Evolutionary conservation across 1,284 basidiomycete species (phyloP), one percentile per base, ranked within the genome.

Genomic region (Melampsora larici-populina): DNA sequence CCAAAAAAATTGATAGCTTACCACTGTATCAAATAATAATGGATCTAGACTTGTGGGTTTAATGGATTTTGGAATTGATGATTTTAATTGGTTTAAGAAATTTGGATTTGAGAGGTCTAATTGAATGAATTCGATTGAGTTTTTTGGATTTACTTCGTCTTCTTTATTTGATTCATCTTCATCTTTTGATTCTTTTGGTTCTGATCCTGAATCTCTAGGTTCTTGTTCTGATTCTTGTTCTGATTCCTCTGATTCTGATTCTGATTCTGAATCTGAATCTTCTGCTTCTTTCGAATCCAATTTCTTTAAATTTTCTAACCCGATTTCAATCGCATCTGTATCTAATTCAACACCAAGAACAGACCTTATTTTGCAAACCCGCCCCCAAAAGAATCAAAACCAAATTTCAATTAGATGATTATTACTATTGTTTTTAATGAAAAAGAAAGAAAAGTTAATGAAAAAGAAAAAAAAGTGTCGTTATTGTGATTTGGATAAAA

Each of bases 21-120:
- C 74, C 2, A 76, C 74, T 15, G 74, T 76, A 26, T 76, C 74
- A 43, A 76, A 68, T 21, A 48, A 60, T 8, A 49, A 66, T 58
- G 40, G 40, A 2, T 58, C 18, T 58, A 11, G 29, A 24, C 55
- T 58, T 11, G n/a, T 58, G 2, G 55, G 55, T 58, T 29, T 4
- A 24, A 29, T 58, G 6, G 55, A 11, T 21, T 21, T n/a, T 58
- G 55, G 55, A 9, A n/a, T 1, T 0, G 55, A 58, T 24, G 55
- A 24, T 58, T n/a, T 58, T 29, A 58, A 29, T 21, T 24, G 55
- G n/a, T 58, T n/a, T 1, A 24, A 9, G 55, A 58, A 58, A 58
- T 29, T 1, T n/a, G 55, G 55, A 21, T 58, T 11, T 21, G 55
- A 58, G 6, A 58, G 6, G n/a, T 58, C 55, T 58, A 24, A 58